Base-by-base conservation (phyloP, 2,329 filamentous ascomycete genomes). In the Fusarium nisikadoi region DNA sequence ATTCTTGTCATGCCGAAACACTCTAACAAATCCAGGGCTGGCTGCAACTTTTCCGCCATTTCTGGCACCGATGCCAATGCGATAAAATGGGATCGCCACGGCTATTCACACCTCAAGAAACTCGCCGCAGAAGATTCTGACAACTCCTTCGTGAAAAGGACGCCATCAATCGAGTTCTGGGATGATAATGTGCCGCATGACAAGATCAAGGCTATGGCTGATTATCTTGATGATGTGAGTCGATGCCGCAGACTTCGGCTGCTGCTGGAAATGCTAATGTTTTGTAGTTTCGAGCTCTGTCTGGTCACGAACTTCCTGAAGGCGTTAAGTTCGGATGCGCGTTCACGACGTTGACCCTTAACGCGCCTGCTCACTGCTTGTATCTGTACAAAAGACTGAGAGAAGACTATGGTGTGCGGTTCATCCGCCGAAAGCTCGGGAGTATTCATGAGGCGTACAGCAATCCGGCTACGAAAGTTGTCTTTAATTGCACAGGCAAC, bases 1-100 rank as follows among this genome's bases (percentile, higher is more conserved):
- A n/a, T 5, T 36, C 14, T n/a, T 11, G 14, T 4, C 16, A 47
- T 31, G 13, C 3, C 8, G 31, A 31, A 13, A 13, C 5, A 5
- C 9, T 5, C 31, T 56, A 14, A 61, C 20, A 19, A 3, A 4
- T 1, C 3, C 7, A 63, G 60, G 60, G 60, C 60, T 1, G 60
- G 60, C 0, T 63, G 60, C 11, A 63, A 63, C 20, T 63, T 61
- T 35, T 63, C 60, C 8, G 60, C 60, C 13, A 63, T 63, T 16
- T 63, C 60, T 33, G 60, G 55, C 11, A 63, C 43, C 4, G 60
- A 63, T 27, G 38, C 55, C 25, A 50, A 63, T 6, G 60, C 60
- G 2, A 63, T 63, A 16, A 63, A 63, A 43, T 63, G 60, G 60
- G 55, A 63, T 5, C 25, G 23, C 5, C 9, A 61, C 8, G 43